phyloP scores from a whole-genome alignment of 345 rosid species.

The Salix exigua region DNA sequence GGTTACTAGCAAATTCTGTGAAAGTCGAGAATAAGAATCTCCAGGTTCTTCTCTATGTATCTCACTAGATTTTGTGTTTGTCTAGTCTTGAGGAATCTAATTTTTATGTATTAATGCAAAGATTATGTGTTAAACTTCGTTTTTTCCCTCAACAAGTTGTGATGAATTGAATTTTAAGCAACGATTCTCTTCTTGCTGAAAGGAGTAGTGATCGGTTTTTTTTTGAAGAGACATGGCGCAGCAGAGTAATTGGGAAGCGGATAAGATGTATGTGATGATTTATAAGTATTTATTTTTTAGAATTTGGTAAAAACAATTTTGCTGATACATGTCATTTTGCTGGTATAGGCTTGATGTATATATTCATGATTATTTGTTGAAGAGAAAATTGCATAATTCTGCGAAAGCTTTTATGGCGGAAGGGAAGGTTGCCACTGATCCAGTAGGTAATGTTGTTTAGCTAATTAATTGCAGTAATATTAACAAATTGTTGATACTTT shows the following conservation, averaged over 20 bases:
- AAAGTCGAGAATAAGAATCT: no score
- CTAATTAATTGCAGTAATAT: no score
- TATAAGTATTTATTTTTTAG: neutral
- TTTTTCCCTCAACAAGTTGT: neutral
- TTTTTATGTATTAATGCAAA: neutral
- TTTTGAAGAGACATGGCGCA: conserved; percentile 41
- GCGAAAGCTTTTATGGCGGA: conserved; percentile 70
- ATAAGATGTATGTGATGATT: conserved; percentile 48
- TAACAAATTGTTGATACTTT: no score
- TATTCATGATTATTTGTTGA: conserved; percentile 66
- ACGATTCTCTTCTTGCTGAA: conserved; percentile 13
- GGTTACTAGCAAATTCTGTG: no score
- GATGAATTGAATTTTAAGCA: conserved; percentile 10
- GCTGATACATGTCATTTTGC: neutral
- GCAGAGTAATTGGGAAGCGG: conserved; percentile 73
- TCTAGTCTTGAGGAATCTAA: neutral
- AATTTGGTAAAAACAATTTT: neutral
- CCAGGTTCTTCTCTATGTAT: no score
- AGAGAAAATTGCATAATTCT: conserved; percentile 59
- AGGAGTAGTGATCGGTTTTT: neutral
- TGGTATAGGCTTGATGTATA: conserved; percentile 64
- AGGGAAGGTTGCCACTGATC: conserved; percentile 66
- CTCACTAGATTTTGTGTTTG: neutral
- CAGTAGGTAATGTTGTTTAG: conserved; percentile 49
- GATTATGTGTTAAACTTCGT: neutral